These are phyloP conservation scores for Yamadazyma conglobata DNA, from an alignment of 1,139 yeast species.

Conservation along the genomic window DNA sequence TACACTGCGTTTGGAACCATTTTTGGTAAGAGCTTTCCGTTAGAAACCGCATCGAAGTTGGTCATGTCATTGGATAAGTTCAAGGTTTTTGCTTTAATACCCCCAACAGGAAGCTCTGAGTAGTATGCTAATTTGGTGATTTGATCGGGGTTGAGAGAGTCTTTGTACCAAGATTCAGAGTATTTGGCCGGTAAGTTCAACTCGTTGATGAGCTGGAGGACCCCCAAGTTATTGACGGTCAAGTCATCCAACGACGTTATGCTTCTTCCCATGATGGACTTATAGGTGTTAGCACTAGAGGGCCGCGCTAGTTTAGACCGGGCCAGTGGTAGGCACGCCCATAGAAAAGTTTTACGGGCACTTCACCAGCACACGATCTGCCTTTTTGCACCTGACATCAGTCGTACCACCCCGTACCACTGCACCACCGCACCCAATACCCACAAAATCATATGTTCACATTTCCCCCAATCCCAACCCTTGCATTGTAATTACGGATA, in stretches of 20 bases:
- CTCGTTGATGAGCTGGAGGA: conserved; percentile 48
- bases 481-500: too few relatives aligned
- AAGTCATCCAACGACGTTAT: conserved; percentile 52
- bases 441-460: neutral
- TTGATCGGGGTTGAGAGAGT: conserved; percentile 32
- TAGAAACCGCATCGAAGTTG: conserved; percentile 20
- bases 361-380: too few relatives aligned
- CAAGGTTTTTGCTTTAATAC: conserved; percentile 51
- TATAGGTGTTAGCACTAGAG: too few relatives aligned
- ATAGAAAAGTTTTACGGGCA: too few relatives aligned
- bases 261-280: conserved; percentile 28
- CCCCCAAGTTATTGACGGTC: conserved; percentile 53
- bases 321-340: too few relatives aligned
- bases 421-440: too few relatives aligned
- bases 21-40: conserved; percentile 25
- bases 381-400: too few relatives aligned
- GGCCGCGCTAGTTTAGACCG: too few relatives aligned
- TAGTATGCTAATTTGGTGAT: conserved; percentile 48
- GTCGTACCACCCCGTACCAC: too few relatives aligned
- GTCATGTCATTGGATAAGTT: conserved; percentile 24
- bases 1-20: conserved; percentile 53
- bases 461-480: neutral
- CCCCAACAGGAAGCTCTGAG: conserved; percentile 72
- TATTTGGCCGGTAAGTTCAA: conserved; percentile 41
- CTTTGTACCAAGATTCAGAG: conserved; percentile 44